Evolutionary conservation across 257 asterid genomes (phyloP), one percentile per base, ranked within the genome.

Genomic region (Hygrophila difformis): DNA sequence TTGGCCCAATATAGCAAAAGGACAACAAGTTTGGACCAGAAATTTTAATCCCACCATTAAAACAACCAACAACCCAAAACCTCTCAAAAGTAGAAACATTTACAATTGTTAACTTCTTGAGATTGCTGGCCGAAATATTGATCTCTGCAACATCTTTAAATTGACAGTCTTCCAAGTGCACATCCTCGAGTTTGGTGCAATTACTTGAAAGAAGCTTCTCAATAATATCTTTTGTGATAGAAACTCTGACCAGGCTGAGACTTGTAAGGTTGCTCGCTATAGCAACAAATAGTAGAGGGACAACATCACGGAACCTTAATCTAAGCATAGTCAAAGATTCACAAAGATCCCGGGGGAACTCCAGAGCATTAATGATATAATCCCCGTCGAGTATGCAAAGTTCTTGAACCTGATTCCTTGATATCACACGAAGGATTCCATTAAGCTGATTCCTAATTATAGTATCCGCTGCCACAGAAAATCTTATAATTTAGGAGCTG

Each of bases 1-100:
- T 51, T 15, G 59, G 54, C 22, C 71, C 58, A 24, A 60, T 18
- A 47, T 39, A 55, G 59, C 55, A 45, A 63, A 62, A 62, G 10
- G 49, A 49, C 40, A 62, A 3, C 60, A 68, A 59, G 18, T 39
- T 53, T 38, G 61, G 70, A 48, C 60, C 39, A 24, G 15, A 51
- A 16, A 52, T 38, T 8, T 29, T 29, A 20, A 56, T 42, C 45
- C 19, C 18, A 40, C 36, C 34, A 16, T 47, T 56, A 53, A 35
- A 52, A 28, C 47, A 40, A 34, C 57, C 49, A n/a, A 51, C 46
- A 21, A 28, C 41, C 58, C 48, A 61, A n/a, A 53, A 34, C 14
- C 18, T 44, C 36, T 35, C 51, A 22, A 12, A 29, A 29, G 46
- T 14, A 50, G 53, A 51, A 12, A 52, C 18, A 37, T 56, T 57